These are phyloP conservation scores for Rhodomyrtus tomentosa DNA, from an alignment of 345 rosid genomes.

Conservation along the genomic window DNA sequence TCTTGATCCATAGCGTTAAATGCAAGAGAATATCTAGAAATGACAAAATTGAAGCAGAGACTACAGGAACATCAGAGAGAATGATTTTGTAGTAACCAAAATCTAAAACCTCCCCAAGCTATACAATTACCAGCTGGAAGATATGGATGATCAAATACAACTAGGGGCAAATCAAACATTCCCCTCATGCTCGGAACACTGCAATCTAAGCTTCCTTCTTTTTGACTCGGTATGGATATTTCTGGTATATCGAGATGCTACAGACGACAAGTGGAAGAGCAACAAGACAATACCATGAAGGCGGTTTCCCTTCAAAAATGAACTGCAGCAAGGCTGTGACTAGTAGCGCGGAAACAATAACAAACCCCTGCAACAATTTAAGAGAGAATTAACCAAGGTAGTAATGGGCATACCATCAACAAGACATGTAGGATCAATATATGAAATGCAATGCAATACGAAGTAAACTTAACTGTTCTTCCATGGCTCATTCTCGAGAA, in stretches of 20 bases:
- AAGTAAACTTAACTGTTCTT: neutral
- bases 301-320: constrained; percentile 85
- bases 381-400: neutral
- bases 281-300: constrained; percentile 54
- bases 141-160: neutral
- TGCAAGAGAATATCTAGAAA: neutral
- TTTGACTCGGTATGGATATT: constrained; percentile 53
- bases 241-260: constrained; percentile 88
- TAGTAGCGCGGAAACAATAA: constrained; percentile 86
- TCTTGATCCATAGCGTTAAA: neutral
- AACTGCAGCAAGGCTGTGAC: constrained; percentile 89
- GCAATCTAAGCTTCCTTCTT: constrained; percentile 55
- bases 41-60: neutral
- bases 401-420: neutral
- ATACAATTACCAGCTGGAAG: neutral
- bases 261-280: constrained; percentile 78
- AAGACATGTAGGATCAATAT: neutral
- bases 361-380: constrained; percentile 61
- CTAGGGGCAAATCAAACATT: neutral
- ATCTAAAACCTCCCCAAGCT: neutral
- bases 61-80: neutral
- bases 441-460: neutral
- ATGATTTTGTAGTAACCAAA: neutral
- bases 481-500: neutral
- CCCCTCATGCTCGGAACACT: neutral